phyloP scores from a whole-genome alignment of 2,329 filamentous ascomycete species.

The Didymella keratinophila region DNA sequence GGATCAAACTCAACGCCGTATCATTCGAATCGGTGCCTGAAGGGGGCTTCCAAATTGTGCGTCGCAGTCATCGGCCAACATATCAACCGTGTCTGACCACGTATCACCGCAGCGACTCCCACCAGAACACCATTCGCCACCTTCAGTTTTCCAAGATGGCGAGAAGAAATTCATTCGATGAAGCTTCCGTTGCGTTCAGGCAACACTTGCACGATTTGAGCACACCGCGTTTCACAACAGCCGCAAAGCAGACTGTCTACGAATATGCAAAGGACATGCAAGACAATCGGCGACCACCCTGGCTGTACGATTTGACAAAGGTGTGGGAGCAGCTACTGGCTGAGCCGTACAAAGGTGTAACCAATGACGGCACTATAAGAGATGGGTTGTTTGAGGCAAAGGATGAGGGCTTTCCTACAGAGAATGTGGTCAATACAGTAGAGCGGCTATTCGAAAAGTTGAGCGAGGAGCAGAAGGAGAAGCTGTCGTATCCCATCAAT shows the following conservation, averaged over 20 bases:
- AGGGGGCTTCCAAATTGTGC: neutral
- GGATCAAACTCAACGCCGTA: neutral
- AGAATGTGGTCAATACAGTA: constrained; percentile 62
- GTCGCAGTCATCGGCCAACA: neutral
- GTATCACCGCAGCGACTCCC: too few relatives aligned
- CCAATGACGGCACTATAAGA: constrained; percentile 68
- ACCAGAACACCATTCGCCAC: neutral
- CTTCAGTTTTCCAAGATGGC: constrained; percentile 18
- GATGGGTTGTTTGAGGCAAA: constrained; percentile 65
- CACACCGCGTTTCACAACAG: constrained; percentile 67
- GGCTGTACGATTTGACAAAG: constrained; percentile 60
- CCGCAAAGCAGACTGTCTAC: constrained; percentile 68
- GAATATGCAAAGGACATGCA: constrained; percentile 70
- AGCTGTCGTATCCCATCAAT: constrained; percentile 68
- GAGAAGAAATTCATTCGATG: constrained; percentile 34
- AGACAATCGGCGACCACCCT: constrained; percentile 66
- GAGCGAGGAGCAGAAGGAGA: constrained; percentile 58
- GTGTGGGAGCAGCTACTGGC: constrained; percentile 52
- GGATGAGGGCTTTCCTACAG: constrained; percentile 70
- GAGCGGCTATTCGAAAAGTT: constrained; percentile 58
- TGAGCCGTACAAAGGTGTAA: constrained; percentile 76
- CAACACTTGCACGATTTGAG: constrained; percentile 69
- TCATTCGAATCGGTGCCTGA: neutral
- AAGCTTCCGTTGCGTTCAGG: constrained; percentile 57
- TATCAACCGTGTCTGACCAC: neutral